These are phyloP conservation scores for Torrubiellomyces zombiae DNA, from an alignment of 2,329 filamentous ascomycete genomes.

Conservation along the genomic window DNA sequence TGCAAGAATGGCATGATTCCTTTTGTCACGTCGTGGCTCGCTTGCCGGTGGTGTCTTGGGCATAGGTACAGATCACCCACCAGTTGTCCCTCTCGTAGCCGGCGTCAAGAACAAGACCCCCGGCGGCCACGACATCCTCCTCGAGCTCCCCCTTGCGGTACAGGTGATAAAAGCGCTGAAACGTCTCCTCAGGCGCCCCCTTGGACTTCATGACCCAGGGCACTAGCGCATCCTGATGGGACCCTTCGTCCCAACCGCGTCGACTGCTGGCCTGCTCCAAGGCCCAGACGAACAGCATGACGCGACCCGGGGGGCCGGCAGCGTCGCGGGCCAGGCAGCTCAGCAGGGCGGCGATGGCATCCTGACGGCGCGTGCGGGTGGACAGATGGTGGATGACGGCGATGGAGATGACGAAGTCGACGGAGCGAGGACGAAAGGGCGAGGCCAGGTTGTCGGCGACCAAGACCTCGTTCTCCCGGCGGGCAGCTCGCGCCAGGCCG, in stretches of 20 bases:
- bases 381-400: constrained; percentile 91
- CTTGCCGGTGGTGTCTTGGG: no score
- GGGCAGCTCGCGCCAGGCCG: constrained; percentile 25
- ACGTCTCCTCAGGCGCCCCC: constrained; percentile 35
- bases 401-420: constrained; percentile 83
- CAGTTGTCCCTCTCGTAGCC: constrained; percentile 98
- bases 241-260: constrained; percentile 71
- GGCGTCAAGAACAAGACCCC: constrained; percentile 57
- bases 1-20: no score
- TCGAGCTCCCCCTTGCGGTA: constrained; percentile 80
- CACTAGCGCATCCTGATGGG: constrained; percentile 83
- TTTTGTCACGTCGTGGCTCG: no score
- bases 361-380: constrained; percentile 53
- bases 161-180: constrained; percentile 86
- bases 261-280: constrained; percentile 79
- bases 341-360: constrained; percentile 57
- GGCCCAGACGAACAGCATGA: constrained; percentile 86
- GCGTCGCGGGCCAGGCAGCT: constrained; percentile 42
- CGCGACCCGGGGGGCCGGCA: no score
- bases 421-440: constrained; percentile 46
- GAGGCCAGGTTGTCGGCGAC: constrained; percentile 74
- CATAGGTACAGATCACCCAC: constrained; percentile 84
- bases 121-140: constrained; percentile 55
- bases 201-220: constrained; percentile 62
- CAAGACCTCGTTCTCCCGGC: constrained; percentile 43